Evolutionary conservation across 1,284 basidiomycete genomes (phyloP), one percentile per base, ranked within the genome.

Genomic region (Pyrrhoderma noxium): DNA sequence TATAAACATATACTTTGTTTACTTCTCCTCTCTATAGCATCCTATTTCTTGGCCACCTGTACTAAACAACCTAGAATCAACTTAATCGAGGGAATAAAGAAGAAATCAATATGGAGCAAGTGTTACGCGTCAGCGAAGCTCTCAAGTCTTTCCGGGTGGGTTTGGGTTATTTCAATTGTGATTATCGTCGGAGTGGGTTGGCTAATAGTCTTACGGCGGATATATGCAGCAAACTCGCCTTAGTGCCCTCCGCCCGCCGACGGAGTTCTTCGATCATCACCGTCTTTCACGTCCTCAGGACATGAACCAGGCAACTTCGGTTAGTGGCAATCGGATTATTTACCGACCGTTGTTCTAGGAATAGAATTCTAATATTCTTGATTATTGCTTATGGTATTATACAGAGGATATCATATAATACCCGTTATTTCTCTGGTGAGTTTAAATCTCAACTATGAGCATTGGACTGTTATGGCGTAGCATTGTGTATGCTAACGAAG

Each of bases 361-460:
- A 18, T 27, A 21, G 38, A 9, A 11, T 22, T n/a, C 8, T 7
- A n/a, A 9, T n/a, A n/a, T n/a, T n/a, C 43, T 23, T 8, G n/a
- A 16, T 16, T 16, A 40, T n/a, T 40, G 5, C 27, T 21, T 37
- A 37, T 36, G 48, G 48, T 5, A 5, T 18, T 56, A 43, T 35
- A 46, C 62, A 90, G 89, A 80, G 93, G 55, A 88, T 95, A 77
- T 90, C 91, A 37, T 93, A 95, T 74, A 97, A 96, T 73, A 93
- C 93, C 40, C 84, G 89, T 51, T 93, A 93, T 70, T 93, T 92
- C 69, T 92, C 89, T 54, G 88, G 82, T 82, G 56, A 56, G 67
- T 57, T 39, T 18, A 5, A 16, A 7, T 8, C n/a, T 40, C n/a
- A 7, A 40, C 14, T 40, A 4, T n/a, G 5, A 40, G 8, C n/a